A percentile compares a stretch with the other conserved stretches of the same genome.
phyloP scores from a whole-genome alignment of 768 basidiomycete species.

The Pisolithus tinctorius region DNA sequence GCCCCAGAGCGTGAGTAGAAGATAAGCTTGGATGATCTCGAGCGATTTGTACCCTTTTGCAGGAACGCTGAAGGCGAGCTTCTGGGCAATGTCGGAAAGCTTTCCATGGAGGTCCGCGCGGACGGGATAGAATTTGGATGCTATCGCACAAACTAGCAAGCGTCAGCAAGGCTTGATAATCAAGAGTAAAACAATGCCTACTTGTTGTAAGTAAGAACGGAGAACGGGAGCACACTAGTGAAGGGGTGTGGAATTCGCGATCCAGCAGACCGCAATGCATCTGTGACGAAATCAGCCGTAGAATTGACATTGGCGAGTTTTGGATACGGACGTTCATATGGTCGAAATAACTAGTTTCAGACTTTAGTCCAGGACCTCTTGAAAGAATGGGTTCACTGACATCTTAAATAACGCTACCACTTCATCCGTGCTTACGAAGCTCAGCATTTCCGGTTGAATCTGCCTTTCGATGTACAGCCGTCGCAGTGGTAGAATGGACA shows the following conservation, averaged over 20 bases:
- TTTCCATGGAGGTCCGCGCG: slow-evolving; percentile 78
- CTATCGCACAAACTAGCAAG: slow-evolving; percentile 82
- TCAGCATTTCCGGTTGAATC: slow-evolving; percentile 90
- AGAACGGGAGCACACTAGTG: slow-evolving; percentile 87
- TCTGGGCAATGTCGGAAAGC: slow-evolving; percentile 76
- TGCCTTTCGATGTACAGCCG: slow-evolving; percentile 83
- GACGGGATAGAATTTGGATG: slow-evolving; percentile 80
- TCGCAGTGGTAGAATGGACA: slow-evolving; percentile 80
- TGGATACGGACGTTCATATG: slow-evolving; percentile 56
- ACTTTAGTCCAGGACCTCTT: slow-evolving; percentile 1
- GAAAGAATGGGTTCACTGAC: slow-evolving; percentile 36
- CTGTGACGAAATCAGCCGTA: slow-evolving; percentile 30
- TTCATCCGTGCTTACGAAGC: slow-evolving; percentile 80
- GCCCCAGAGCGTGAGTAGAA: slow-evolving; percentile 84
- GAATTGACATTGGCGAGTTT: slow-evolving; percentile 1
- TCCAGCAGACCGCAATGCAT: slow-evolving; percentile 80
- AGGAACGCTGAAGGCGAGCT: slow-evolving; percentile 82
- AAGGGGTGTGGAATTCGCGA: slow-evolving; percentile 86
- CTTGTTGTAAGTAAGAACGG: slow-evolving; percentile 94
- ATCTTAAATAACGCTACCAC: slow-evolving; percentile 89
- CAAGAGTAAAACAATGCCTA: slow-evolving; percentile 31
- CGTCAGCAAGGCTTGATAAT: slow-evolving; percentile 1
- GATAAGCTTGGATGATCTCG: slow-evolving; percentile 92
- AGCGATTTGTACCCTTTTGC: slow-evolving; percentile 87
- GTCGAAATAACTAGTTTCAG: slow-evolving; percentile 55